Base-by-base conservation (phyloP, 306 rosid species). In the Astragalus glycyphyllos region DNA sequence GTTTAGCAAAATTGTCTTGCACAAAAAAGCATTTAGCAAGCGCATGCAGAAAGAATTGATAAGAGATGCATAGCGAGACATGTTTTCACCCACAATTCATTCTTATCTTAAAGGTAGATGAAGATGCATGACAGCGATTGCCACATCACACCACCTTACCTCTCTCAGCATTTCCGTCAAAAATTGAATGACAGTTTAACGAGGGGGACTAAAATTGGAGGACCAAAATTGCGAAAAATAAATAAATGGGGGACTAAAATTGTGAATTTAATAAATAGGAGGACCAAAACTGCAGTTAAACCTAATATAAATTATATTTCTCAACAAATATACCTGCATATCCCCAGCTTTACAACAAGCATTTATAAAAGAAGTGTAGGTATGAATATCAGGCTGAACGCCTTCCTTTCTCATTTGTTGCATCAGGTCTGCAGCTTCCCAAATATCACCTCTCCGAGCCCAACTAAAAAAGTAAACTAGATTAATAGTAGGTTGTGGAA, bases 381-480 rank as follows among this genome's bases (percentile, higher is more conserved):
- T 86, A 66, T 89, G 99, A 57, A 94, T 85, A 73, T 94, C 99
- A 63, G 99, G 92, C 69, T 77, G 96, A 76, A 89, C 88, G 49
- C 79, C 88, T 79, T 89, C 98, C 77, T 47, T 76, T 81, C 79
- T 91, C 99, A 94, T 94, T 57, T 89, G 97, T 82, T 87, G 92
- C 89, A 94, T 87, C 82, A 94, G 81, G 83, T 94, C 99, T 48
- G 99, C 89, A 66, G 99, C 99, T 90, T 94, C 99, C 99, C 99
- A 94, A 77, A 94, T 87, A 54, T 94, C 99, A 51, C 99, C 96
- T 77, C 96, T 85, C 77, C 99, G 91, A 71, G 96, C 97, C 97
- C 97, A 94, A 74, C 99, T 91, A 83, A 48, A 53, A 49, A 69
- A 35, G 15, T 53, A 68, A 80, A 51, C 42, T 70, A 48, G 37